Conservation (phyloP, 2,329 filamentous ascomycete species). For the Fusarium redolens region DNA sequence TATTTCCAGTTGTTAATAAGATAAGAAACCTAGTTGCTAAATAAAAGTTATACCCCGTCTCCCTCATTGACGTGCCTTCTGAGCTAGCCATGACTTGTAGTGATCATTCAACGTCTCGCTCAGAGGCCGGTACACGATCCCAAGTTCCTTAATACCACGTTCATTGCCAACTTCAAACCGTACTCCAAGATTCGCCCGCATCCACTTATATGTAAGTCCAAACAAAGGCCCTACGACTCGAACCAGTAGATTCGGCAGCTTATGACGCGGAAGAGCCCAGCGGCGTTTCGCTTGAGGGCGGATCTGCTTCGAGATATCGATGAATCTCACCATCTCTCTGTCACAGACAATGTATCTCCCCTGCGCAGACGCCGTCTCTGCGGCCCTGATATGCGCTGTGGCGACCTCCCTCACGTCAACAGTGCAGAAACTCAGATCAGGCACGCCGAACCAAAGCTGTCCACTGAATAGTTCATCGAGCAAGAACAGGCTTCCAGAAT, state of each 20-base stretch:
- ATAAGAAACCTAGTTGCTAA: too few relatives aligned
- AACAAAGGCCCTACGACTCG: background rate
- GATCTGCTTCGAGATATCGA: background rate
- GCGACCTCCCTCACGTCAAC: background rate
- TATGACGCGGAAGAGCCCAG: background rate
- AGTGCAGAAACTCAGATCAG: background rate
- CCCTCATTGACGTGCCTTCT: background rate
- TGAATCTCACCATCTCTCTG: background rate
- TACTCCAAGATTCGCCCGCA: background rate
- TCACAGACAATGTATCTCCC: background rate
- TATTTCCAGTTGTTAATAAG: too few relatives aligned
- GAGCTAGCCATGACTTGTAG: background rate
- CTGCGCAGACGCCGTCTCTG: background rate
- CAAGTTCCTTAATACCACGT: background rate
- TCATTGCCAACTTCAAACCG: background rate
- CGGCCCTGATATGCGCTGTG: background rate
- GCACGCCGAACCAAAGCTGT: background rate
- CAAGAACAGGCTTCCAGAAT: background rate
- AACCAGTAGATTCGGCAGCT: background rate
- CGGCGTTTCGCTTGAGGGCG: background rate
- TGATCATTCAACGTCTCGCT: background rate
- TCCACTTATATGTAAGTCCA: background rate
- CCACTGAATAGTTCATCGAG: background rate
- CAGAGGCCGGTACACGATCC: background rate
- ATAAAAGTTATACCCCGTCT: accelerated